Evolutionary conservation across 305 asterid species (phyloP), one percentile per base, ranked within the genome.

Genomic region (Fraxinus xanthoxyloides): DNA sequence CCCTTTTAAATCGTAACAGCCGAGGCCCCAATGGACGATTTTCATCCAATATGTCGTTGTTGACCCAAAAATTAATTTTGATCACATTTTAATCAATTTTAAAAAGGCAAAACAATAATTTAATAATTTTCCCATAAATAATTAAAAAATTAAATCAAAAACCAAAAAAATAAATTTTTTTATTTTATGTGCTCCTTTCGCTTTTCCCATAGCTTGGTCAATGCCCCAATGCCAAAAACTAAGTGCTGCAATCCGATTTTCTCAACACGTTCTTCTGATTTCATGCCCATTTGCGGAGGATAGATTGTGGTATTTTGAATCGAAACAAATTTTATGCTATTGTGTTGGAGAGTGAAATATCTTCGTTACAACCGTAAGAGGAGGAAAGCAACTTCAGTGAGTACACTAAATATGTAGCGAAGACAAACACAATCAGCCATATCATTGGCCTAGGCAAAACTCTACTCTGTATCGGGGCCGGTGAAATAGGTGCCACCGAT

Each of bases 401-500:
- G 87, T 92, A 95, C 24, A 92, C 84, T n/a, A 87, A 87, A 63
- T 92, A 95, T 4, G 95, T 88, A 15, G 90, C 93, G 7, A 90
- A 89, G 51, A 90, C 97, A 81, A 92, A 91, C 0, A 92, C 82
- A 56, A 91, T 80, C n/a, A 95, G 77, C 91, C 89, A 93, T 32
- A 90, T 89, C 91, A 93, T 34, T 12, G 91, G 83, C 89, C 84
- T 92, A 0, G 93, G 93, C 80, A 93, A 34, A 80, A 82, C 81
- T 59, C 86, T 89, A 59, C 84, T 88, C 0, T 85, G 91, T 1
- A 89, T 32, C 24, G 84, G 82, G 26, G 87, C 38, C 84, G 17
- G 73, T 78, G 82, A 74, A 69, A 85, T 79, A 43, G 82, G 79
- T 46, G 79, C 54, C 38, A 84, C 83, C 1, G 86, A 75, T 3